phyloP scores from a whole-genome alignment of 768 basidiomycete species.

The Gautieria morchelliformis region DNA sequence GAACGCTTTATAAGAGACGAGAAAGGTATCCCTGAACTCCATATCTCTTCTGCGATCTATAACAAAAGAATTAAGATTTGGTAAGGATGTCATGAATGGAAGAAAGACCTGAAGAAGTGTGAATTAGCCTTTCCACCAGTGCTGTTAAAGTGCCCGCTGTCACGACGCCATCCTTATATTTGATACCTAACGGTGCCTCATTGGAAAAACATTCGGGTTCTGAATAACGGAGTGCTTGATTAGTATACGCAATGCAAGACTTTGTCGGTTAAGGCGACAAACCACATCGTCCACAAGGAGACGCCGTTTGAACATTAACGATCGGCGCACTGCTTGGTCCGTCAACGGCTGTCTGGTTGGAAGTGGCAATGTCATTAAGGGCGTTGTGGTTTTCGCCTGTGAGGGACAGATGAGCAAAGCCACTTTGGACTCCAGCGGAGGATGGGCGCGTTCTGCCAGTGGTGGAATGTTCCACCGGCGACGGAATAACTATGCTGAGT shows the following conservation, averaged over 20 bases:
- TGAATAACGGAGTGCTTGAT: too few relatives aligned
- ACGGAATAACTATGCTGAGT: too few relatives aligned
- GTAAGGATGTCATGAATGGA: conserved; percentile 9
- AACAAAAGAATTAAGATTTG: neutral
- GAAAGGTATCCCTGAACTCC: conserved; percentile 32
- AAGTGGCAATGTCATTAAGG: neutral
- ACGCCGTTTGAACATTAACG: too few relatives aligned
- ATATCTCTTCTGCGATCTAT: conserved; percentile 24
- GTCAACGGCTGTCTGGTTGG: neutral
- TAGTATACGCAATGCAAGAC: too few relatives aligned
- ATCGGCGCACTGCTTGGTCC: neutral
- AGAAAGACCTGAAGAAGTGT: conserved; percentile 10
- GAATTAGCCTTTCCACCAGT: conserved; percentile 30
- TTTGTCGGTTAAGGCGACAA: too few relatives aligned
- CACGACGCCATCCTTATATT: conserved; percentile 20
- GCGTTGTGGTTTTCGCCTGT: neutral
- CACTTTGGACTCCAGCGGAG: neutral
- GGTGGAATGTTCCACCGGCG: too few relatives aligned
- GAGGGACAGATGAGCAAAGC: neutral
- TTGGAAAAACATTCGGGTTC: too few relatives aligned
- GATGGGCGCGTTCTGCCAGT: too few relatives aligned
- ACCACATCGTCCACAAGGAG: too few relatives aligned
- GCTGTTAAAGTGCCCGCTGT: conserved; percentile 34
- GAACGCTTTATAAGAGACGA: conserved; percentile 34
- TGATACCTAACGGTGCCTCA: neutral